phyloP scores from a whole-genome alignment of 2,329 filamentous ascomycete genomes.

The Fusarium hainanense region DNA sequence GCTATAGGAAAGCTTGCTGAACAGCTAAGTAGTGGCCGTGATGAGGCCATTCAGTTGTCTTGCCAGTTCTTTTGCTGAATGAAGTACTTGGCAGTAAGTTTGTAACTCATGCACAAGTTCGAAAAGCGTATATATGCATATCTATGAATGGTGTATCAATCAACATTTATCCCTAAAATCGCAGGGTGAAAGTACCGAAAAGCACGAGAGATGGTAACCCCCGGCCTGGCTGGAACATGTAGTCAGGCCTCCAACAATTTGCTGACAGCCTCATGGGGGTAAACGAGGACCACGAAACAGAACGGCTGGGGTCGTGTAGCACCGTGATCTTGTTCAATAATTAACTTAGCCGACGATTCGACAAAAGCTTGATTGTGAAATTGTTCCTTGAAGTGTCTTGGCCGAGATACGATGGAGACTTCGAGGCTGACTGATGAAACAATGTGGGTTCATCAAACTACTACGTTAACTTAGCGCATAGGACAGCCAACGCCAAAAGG shows the following conservation, averaged over 20 bases:
- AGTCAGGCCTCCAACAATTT: neutral
- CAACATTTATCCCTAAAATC: neutral
- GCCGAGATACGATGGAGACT: neutral
- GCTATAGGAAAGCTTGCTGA: neutral
- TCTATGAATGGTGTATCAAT: neutral
- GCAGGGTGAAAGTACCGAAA: neutral
- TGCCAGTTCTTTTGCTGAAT: rapidly evolving
- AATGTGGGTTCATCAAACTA: neutral
- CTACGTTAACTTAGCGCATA: neutral
- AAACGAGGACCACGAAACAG: neutral
- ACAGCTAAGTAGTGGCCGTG: rapidly evolving
- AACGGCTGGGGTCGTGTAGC: neutral
- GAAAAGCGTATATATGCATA: too few species aligned
- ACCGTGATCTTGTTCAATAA: neutral
- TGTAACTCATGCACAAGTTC: rapidly evolving
- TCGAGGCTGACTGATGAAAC: neutral
- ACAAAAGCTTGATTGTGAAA: neutral
- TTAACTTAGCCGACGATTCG: neutral
- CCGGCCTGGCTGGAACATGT: neutral
- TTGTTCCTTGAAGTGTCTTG: neutral
- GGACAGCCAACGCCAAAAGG: neutral
- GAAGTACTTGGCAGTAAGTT: rapidly evolving
- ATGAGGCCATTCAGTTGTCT: neutral
- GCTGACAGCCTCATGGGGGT: neutral
- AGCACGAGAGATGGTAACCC: neutral